Percentiles rank a stretch among this genome's conserved stretches.
Conservation (phyloP, 2,329 filamentous ascomycete genomes). For the Ascosphaera apis region DNA sequence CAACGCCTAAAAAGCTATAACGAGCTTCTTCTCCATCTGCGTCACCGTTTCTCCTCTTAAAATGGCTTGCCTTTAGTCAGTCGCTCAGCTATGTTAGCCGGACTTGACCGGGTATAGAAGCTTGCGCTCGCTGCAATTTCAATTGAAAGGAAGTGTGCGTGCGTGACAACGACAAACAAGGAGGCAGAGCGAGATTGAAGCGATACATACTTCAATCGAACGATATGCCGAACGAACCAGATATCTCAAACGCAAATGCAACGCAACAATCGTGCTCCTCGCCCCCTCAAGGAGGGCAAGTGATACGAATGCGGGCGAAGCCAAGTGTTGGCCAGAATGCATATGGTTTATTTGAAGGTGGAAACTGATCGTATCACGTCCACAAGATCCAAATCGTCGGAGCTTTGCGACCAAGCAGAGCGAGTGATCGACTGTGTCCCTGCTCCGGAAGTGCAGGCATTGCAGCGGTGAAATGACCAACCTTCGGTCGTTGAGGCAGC, state of each 20-base stretch:
- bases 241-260: not conserved
- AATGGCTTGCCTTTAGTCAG: not conserved
- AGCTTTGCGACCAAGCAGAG: not conserved
- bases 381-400: not conserved
- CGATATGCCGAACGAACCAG: not conserved
- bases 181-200: not conserved
- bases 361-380: not conserved
- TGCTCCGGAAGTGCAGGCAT: not conserved
- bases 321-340: not conserved
- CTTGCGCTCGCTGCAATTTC: not conserved
- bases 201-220: no score
- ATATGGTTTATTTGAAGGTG: not conserved
- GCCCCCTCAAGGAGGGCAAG: not conserved
- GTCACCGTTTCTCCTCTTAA: no score
- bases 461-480: not conserved
- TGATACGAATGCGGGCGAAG: not conserved
- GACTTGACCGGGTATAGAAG: not conserved
- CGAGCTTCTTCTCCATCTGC: not conserved
- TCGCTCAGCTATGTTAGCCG: not conserved
- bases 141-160: no score
- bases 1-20: not conserved
- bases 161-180: not conserved
- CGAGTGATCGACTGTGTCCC: not conserved
- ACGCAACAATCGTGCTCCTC: not conserved
- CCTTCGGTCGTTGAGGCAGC: not conserved